Percentiles rank a stretch among this genome's conserved stretches.
phyloP scores from a whole-genome alignment of 306 rosid genomes.

The Cicer yamashitae region DNA sequence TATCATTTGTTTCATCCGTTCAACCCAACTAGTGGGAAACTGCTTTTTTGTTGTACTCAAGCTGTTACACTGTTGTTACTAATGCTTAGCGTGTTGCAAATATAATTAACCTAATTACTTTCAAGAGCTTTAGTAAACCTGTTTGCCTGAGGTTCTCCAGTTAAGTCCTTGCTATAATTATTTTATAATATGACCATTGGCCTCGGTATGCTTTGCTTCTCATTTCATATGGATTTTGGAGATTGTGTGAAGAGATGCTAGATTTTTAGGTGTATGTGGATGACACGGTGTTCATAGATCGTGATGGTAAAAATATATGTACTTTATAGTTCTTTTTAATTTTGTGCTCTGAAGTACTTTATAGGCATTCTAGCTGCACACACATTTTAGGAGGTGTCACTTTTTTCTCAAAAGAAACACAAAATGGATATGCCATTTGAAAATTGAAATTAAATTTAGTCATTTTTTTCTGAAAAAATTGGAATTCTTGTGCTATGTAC shows the following conservation, averaged over 20 bases:
- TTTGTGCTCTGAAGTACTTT: slow-evolving; percentile 19
- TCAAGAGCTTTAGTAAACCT: no score
- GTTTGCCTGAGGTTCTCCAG: no score
- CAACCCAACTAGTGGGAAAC: no score
- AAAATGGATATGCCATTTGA: background rate
- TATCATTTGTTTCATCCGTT: no score
- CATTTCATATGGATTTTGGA: background rate
- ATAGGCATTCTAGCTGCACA: slow-evolving; percentile 7
- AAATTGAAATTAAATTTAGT: background rate
- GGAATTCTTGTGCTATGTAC: slow-evolving; percentile 17
- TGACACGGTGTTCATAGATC: background rate
- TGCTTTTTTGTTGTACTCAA: no score
- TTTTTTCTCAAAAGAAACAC: slow-evolving; percentile 19
- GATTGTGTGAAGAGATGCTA: slow-evolving; percentile 7
- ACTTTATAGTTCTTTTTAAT: background rate
- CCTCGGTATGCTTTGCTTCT: background rate
- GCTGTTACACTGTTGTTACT: no score
- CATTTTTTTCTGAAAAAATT: background rate
- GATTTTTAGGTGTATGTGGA: background rate
- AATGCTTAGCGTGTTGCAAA: no score
- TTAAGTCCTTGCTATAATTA: no score
- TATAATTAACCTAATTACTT: no score
- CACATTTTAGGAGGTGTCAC: background rate
- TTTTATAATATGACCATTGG: no score
- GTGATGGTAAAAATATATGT: background rate